Conservation (phyloP, 192 early-diverging fungal genomes). For the Entophlyctis luteolus region DNA sequence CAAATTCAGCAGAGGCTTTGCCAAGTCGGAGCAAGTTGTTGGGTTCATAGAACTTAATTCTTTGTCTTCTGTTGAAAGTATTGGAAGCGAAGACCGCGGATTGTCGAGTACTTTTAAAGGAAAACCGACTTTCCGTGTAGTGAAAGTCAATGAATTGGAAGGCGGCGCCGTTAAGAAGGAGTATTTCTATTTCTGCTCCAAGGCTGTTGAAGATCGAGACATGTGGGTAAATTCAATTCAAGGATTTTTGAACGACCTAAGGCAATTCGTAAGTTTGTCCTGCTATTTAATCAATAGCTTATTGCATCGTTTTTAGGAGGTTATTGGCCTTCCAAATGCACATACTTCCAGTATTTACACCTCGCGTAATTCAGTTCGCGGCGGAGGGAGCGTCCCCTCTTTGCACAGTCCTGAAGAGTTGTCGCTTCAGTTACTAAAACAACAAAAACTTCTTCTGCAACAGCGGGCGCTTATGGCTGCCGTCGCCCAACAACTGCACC, state of each 20-base stretch:
- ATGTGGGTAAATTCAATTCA: slow-evolving; percentile 16
- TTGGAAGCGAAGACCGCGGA: neutral
- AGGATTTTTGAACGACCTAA: neutral
- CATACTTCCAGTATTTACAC: neutral
- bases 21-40: slow-evolving; percentile 21
- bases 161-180: neutral
- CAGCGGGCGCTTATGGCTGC: slow-evolving; percentile 19
- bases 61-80: neutral
- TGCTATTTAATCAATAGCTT: too few relatives aligned
- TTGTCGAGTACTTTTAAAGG: slow-evolving; percentile 1
- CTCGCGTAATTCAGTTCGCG: neutral
- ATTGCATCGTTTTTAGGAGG: too few relatives aligned
- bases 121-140: slow-evolving; percentile 9
- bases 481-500: slow-evolving; percentile 9
- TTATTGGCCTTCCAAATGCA: too few relatives aligned
- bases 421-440: slow-evolving; percentile 4
- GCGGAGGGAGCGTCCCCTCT: neutral
- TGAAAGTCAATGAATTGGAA: neutral
- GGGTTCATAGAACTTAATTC: slow-evolving; percentile 20
- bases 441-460: slow-evolving; percentile 10
- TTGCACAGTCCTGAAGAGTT: slow-evolving; percentile 5
- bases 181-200: slow-evolving; percentile 14
- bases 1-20: neutral
- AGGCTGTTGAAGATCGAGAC: neutral
- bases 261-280: neutral